Percentiles rank a stretch among this genome's conserved stretches.
These are phyloP conservation scores for Fagopyrum homotropicum DNA, from an alignment of 148 eudicot species.

Conservation along the genomic window DNA sequence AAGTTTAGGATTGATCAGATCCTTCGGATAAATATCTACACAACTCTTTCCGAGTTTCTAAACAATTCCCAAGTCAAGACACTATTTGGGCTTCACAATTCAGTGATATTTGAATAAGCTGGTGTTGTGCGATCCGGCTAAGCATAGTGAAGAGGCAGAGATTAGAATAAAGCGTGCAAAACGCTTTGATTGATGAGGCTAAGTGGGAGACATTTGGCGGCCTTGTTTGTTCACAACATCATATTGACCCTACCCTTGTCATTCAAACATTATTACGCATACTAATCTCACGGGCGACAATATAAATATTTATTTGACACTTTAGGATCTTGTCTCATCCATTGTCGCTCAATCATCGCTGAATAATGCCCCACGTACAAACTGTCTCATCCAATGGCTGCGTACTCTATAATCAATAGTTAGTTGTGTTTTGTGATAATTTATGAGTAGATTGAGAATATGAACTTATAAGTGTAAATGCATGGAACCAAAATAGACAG, in stretches of 20 bases:
- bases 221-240: not conserved
- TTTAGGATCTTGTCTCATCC: conserved; percentile 1
- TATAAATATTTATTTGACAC: not conserved
- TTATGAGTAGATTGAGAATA: no score
- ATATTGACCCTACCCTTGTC: not conserved
- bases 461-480: no score
- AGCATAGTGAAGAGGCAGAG: not conserved
- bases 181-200: not conserved
- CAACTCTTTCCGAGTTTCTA: no score
- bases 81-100: no score
- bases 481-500: no score
- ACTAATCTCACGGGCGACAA: not conserved
- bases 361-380: not conserved
- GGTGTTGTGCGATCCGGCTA: no score
- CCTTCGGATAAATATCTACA: no score
- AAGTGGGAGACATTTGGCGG: conserved; percentile 5
- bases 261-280: not conserved
- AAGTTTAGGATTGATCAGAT: no score
- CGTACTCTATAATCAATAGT: no score
- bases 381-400: not conserved
- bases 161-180: not conserved
- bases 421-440: no score
- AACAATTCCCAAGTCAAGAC: no score
- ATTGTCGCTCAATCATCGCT: not conserved
- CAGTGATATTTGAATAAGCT: no score